A percentile compares a stretch with the other conserved stretches of the same genome.
Evolutionary conservation across 2,329 filamentous ascomycete genomes (phyloP).

Genomic region (Colletotrichum salicis): DNA sequence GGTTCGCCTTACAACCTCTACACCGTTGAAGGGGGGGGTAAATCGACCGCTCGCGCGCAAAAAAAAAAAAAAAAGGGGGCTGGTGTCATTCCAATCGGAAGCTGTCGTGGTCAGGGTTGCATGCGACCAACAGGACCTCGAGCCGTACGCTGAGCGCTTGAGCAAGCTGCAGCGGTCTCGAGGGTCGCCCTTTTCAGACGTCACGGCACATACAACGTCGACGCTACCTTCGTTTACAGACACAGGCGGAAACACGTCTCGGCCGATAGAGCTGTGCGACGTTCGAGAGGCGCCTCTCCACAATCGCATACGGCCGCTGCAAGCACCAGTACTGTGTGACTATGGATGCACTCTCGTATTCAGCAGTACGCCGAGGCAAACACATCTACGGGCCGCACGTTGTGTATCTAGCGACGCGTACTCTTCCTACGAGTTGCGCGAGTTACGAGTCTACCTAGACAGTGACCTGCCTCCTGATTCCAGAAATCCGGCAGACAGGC

Average conservation of each 20-base stretch:
- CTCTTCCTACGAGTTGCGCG: not conserved
- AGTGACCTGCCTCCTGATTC: not conserved
- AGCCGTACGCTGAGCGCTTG: conserved; percentile 12
- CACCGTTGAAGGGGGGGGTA: conserved; percentile 1
- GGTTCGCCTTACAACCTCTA: conserved; percentile 16
- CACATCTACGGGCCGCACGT: not conserved
- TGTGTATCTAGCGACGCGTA: not conserved
- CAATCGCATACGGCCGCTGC: conserved; percentile 29
- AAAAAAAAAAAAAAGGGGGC: conserved; percentile 12
- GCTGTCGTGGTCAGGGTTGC: conserved; percentile 24
- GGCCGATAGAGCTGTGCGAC: conserved; percentile 33
- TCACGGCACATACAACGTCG: conserved; percentile 24
- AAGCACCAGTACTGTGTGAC: conserved; percentile 1
- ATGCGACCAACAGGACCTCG: conserved; percentile 18
- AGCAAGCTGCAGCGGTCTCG: conserved; percentile 28
- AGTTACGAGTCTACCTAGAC: not conserved
- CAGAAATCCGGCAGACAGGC: conserved; percentile 9
- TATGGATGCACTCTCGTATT: conserved; percentile 11
- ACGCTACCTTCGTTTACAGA: not conserved
- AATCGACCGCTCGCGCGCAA: not conserved
- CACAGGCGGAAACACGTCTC: conserved; percentile 29
- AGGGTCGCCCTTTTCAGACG: conserved; percentile 32
- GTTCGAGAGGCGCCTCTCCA: conserved; percentile 23
- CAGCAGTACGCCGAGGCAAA: not conserved
- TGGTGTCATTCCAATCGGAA: conserved; percentile 26